These are phyloP conservation scores for Aspergillus pseudoglaucus DNA, from an alignment of 2,329 filamentous ascomycete species.

Conservation along the genomic window DNA sequence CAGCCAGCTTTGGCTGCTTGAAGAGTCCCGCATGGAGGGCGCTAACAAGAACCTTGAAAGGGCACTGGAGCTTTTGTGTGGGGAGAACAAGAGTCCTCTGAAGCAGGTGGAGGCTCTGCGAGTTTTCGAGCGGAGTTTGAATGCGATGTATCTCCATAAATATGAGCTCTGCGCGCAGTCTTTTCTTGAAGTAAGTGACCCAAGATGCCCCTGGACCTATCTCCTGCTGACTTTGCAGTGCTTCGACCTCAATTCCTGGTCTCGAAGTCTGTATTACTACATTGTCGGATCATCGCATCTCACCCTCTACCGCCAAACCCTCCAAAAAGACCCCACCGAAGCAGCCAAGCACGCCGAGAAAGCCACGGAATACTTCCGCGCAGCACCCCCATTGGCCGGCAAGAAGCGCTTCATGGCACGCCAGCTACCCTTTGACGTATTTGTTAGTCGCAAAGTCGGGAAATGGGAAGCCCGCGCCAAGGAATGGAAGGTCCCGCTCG, in stretches of 20 bases:
- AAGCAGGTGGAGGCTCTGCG: conserved; percentile 82
- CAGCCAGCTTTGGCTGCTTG: conserved; percentile 77
- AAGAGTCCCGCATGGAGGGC: conserved; percentile 73
- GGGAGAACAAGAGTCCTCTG: conserved; percentile 61
- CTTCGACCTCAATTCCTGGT: conserved; percentile 82
- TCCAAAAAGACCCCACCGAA: conserved; percentile 27
- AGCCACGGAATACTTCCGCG: conserved; percentile 64
- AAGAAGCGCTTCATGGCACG: conserved; percentile 86
- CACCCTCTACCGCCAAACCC: conserved; percentile 63
- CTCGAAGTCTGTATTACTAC: conserved; percentile 81
- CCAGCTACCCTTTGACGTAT: conserved; percentile 83
- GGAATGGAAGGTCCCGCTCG: conserved; percentile 58
- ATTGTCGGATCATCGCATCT: conserved; percentile 73
- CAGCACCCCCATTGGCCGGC: conserved; percentile 66
- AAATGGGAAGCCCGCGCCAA: conserved; percentile 81
- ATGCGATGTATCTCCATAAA: conserved; percentile 70
- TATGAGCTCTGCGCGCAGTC: conserved; percentile 67
- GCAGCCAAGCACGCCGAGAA: conserved; percentile 54
- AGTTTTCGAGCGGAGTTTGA: conserved; percentile 75
- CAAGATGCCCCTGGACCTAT: not conserved
- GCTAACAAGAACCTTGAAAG: conserved; percentile 60
- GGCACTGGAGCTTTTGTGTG: conserved; percentile 60
- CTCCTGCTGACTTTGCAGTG: conserved; percentile 40
- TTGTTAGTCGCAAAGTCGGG: conserved; percentile 71
- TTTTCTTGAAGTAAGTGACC: conserved; percentile 55